Percentiles rank a stretch among this genome's conserved stretches.
phyloP scores from a whole-genome alignment of 2,329 filamentous ascomycete species.

The Xylariales sp. region DNA sequence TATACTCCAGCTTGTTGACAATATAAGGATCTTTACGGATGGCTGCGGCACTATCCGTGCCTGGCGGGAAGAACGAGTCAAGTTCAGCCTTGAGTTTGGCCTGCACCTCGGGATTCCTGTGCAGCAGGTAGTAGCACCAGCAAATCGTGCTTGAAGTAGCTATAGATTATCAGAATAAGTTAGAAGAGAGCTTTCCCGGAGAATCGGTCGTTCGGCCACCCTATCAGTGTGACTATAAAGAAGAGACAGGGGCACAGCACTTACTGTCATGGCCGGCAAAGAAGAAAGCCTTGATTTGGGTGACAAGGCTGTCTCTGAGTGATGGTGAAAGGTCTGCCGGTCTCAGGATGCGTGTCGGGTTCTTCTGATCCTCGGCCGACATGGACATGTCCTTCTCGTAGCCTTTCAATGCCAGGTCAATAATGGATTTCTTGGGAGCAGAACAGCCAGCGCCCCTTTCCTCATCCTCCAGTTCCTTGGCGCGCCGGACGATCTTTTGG shows the following conservation, averaged over 20 bases:
- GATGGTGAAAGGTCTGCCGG: slow-evolving; percentile 6
- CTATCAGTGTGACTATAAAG: neutral
- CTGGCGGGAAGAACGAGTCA: slow-evolving; percentile 25
- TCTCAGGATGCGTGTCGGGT: too few species aligned
- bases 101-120: slow-evolving; percentile 16
- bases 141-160: slow-evolving; percentile 21
- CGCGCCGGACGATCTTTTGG: too few species aligned
- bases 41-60: slow-evolving; percentile 14
- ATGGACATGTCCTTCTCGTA: slow-evolving; percentile 13
- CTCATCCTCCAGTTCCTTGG: too few species aligned
- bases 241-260: neutral
- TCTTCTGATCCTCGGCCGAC: too few species aligned
- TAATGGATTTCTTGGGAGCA: slow-evolving; percentile 25
- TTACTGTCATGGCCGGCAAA: neutral
- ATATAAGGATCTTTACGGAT: slow-evolving; percentile 16
- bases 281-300: slow-evolving; percentile 5
- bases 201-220: too few species aligned
- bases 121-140: slow-evolving; percentile 17
- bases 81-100: slow-evolving; percentile 22
- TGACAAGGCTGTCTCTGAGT: slow-evolving; percentile 14
- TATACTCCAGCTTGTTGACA: slow-evolving; percentile 29
- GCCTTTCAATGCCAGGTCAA: slow-evolving; percentile 20
- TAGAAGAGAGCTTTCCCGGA: neutral
- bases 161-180: neutral
- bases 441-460: slow-evolving; percentile 19